Conservation (phyloP, 139 green algal species). For the Micractinium conductrix region DNA sequence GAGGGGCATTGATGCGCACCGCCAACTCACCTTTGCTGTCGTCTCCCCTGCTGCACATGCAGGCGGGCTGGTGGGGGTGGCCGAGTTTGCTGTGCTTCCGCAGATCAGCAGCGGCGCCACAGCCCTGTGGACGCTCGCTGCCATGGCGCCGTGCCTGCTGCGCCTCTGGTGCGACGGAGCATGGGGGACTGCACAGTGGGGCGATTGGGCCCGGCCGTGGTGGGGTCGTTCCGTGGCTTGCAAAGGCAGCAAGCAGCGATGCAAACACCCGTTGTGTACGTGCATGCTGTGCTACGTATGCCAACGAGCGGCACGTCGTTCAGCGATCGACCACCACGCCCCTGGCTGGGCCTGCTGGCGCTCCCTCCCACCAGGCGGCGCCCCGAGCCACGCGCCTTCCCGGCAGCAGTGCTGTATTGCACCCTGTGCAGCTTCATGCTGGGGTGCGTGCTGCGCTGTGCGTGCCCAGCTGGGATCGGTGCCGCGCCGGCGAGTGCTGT, state of each 20-base stretch:
- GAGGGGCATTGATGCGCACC: too few relatives aligned
- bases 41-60: not conserved
- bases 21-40: not conserved
- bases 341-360: not conserved
- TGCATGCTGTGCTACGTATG: not conserved
- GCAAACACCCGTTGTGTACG: not conserved
- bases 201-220: too few relatives aligned
- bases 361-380: not conserved
- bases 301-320: not conserved
- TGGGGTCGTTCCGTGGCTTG: not conserved
- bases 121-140: constrained; percentile 57
- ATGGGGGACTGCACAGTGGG: not conserved
- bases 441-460: constrained; percentile 61
- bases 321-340: too few relatives aligned
- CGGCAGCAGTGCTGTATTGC: constrained; percentile 53
- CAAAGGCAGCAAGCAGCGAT: not conserved
- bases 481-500: too few relatives aligned
- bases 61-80: constrained; percentile 79
- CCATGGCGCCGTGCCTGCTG: constrained; percentile 74
- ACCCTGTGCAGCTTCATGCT: constrained; percentile 86
- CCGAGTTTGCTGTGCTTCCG: constrained; percentile 81
- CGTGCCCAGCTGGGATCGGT: too few relatives aligned
- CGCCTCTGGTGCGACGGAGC: constrained; percentile 55
- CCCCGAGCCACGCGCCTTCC: constrained; percentile 48
- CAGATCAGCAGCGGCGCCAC: constrained; percentile 60